These are phyloP conservation scores for Rosa persica DNA, from an alignment of 306 rosid species.

Conservation along the genomic window DNA sequence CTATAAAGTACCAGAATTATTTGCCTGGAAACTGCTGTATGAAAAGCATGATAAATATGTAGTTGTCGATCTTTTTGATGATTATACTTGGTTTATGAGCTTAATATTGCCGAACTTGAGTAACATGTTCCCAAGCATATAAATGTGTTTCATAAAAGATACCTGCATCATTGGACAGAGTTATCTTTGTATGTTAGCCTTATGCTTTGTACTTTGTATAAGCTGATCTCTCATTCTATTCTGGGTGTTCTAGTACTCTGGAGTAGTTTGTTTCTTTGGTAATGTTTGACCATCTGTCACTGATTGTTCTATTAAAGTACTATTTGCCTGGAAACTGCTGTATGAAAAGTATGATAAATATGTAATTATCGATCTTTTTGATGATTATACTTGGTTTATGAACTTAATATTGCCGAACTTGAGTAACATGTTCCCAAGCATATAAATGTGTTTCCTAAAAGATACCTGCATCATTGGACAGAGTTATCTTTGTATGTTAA, in stretches of 20 bases:
- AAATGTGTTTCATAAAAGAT: background rate
- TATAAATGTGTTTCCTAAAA: background rate
- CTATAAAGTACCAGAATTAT: background rate
- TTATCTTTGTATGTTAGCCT: background rate
- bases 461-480: background rate
- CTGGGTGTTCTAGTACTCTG: background rate
- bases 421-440: background rate
- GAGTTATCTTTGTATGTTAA: background rate
- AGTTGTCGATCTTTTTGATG: background rate
- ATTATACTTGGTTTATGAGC: background rate
- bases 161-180: background rate
- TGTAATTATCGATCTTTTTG: background rate
- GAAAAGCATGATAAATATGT: background rate
- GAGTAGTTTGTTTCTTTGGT: background rate
- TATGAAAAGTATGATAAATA: background rate
- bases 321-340: background rate
- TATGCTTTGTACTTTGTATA: background rate
- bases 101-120: background rate
- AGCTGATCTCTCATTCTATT: conserved; percentile 1
- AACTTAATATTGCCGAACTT: background rate
- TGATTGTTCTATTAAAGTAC: background rate
- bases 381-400: background rate
- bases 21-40: background rate
- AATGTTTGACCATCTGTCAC: background rate
- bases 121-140: background rate